Base-by-base conservation (phyloP, 768 basidiomycete genomes). In the Xerocomellus amylosporus region DNA sequence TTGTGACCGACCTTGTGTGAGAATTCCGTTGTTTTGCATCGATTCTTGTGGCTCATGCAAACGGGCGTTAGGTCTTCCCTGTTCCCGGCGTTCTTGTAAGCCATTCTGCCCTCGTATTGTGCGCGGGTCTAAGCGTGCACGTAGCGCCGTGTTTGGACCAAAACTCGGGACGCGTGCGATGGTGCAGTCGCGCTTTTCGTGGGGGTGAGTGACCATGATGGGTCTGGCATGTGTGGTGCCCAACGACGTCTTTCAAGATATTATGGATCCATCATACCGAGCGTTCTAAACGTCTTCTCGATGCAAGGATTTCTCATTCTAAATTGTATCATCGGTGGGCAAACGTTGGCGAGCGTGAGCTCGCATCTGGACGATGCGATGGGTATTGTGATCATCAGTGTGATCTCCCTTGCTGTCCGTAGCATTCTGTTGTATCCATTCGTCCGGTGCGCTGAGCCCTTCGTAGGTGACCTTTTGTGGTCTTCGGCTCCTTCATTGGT, bases 241-340 rank as follows among this genome's bases (percentile, higher is more conserved):
- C 47, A 40, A 51, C 24, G 48, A 51, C 19, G 9, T 55, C 57
- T 58, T 20, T 24, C 30, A 53, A 79, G 78, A 13, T 76, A 74
- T 48, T 75, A 73, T 39, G 74, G 72, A 4, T 68, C 71, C 3
- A 64, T 73, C 38, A 56, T 77, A 47, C 73, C 75, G 12, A 79
- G 77, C 58, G 63, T 72, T 30, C 70, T 83, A 38, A 80, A 83
- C 58, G 72, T 80, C 14, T 66, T 78, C n/a, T 73, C 75, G 1
- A 74, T 81, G 73, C 65, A 78, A 59, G 83, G 84, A 0, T 87
- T 82, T 65, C 72, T 80, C 60, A 74, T 84, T 28, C 63, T 87
- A 26, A 83, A 82, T 56, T 77, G 75, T 55, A 86, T 87, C 57
- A 72, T 85, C 17, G 85, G 82, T 4, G 85, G 85, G 1, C 84